phyloP scores from a whole-genome alignment of 495 filamentous ascomycete genomes.

The Penicillium maclennaniae region DNA sequence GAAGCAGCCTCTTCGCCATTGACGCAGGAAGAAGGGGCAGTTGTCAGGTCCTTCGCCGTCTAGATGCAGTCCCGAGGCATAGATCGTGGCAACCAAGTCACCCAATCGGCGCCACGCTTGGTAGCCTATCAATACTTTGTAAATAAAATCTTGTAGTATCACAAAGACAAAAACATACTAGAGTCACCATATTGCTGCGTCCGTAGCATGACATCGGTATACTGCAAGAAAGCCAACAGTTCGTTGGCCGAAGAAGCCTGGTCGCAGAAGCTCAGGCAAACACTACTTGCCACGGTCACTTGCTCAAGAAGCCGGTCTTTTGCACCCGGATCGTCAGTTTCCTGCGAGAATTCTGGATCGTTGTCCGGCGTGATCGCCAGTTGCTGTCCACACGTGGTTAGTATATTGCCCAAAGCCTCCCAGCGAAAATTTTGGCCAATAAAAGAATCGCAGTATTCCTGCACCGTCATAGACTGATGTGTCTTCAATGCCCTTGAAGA shows the following conservation, averaged over 20 bases:
- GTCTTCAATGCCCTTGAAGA: conserved; percentile 28
- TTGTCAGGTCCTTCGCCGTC: conserved; percentile 38
- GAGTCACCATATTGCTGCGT: conserved; percentile 50
- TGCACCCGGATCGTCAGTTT: conserved; percentile 16
- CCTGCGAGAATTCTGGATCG: conserved; percentile 28
- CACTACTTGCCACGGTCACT: conserved; percentile 37
- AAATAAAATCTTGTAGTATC: conserved; percentile 3
- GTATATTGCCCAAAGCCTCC: conserved; percentile 55
- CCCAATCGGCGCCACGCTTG: conserved; percentile 51
- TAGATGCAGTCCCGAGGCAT: conserved; percentile 56
- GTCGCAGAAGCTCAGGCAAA: conserved; percentile 46
- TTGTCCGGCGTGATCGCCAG: conserved; percentile 35
- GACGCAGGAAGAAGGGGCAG: conserved; percentile 49
- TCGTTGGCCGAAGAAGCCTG: conserved; percentile 46
- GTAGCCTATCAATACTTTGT: conserved; percentile 33
- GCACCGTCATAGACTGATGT: conserved; percentile 28
- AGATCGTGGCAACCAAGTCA: conserved; percentile 49
- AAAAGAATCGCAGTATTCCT: conserved; percentile 40
- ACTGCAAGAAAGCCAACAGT: conserved; percentile 43
- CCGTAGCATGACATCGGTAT: conserved; percentile 40
- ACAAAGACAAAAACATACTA: conserved; percentile 33
- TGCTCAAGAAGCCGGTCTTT: conserved; percentile 34
- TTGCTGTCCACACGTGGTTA: conserved; percentile 45
- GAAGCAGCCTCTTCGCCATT: conserved; percentile 51
- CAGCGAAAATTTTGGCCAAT: conserved; percentile 53